Evolutionary conservation across 495 filamentous ascomycete genomes (phyloP), one percentile per base, ranked within the genome.

Genomic region (Margaritispora aquatica): DNA sequence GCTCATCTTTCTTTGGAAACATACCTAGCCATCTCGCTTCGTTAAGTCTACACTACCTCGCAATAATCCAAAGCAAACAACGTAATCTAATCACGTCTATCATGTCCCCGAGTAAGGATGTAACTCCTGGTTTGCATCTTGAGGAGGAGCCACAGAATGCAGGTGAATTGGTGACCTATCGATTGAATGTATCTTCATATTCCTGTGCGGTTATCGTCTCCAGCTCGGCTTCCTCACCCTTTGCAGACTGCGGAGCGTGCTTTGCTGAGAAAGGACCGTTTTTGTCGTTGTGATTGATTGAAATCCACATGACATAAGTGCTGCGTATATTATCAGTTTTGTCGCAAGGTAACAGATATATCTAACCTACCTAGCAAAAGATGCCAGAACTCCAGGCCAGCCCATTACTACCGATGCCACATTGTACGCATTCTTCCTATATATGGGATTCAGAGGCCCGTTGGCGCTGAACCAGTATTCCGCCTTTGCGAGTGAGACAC

Each of bases 291-390:
- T 71, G 71, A 0, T 57, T 51, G 24, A 67, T 61, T 5, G 69
- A 70, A 41, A 60, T 64, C 50, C 62, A 71, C 34, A 69, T 67
- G 21, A 73, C 64, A 54, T 66, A 60, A 19, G 68, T 63, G 51
- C 65, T 66, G 59, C 54, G 38, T n/a, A 24, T 22, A 60, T 46
- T 60, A 55, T 22, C 51, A 60, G 24, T 69, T 2, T 61, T 61
- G 74, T 72, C 76, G 2, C 68, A 55, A 44, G 77, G 38, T 2
- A 44, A 44, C 7, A 34, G 72, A 15, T 74, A 69, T 55, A 73
- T 76, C 73, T 27, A 71, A 59, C 27, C 65, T 64, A 66, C 78
- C 79, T 58, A 41, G 64, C 63, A 71, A 57, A 54, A 55, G 66
- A 59, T 34, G 65, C 55, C 48, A 63, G 38, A 54, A 69, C 46